Conservation (phyloP, 2,329 filamentous ascomycete genomes). For the Scedosporium dehoogii region DNA sequence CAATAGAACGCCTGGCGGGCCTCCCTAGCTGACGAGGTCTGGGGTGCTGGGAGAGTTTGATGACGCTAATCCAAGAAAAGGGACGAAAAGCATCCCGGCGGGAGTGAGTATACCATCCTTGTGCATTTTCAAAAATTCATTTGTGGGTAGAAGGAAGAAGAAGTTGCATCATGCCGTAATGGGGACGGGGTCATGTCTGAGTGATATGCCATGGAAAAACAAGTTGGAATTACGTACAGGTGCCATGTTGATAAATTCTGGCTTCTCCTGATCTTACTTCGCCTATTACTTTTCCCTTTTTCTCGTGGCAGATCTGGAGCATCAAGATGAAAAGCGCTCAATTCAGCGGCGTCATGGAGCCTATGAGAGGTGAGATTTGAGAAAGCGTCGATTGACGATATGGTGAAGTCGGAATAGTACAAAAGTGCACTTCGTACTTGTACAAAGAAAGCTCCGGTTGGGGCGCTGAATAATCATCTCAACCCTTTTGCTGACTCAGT, state of each 20-base stretch:
- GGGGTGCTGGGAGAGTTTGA: slow-evolving; percentile 47
- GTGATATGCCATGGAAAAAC: slow-evolving; percentile 35
- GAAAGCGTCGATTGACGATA: too few species aligned
- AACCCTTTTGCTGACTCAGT: neutral
- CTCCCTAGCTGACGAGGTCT: slow-evolving; percentile 58
- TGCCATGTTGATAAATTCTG: slow-evolving; percentile 33
- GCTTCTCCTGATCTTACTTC: too few species aligned
- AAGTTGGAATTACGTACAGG: slow-evolving; percentile 38
- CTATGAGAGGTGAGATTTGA: too few species aligned
- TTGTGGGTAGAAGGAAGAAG: neutral
- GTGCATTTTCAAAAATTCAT: neutral
- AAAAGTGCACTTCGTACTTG: neutral
- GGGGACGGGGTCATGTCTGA: neutral
- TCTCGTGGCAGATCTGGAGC: too few species aligned
- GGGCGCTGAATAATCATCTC: too few species aligned
- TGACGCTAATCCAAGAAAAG: slow-evolving; percentile 31
- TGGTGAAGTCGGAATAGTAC: too few species aligned
- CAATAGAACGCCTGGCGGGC: slow-evolving; percentile 76
- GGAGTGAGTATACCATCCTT: too few species aligned
- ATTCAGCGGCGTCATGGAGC: too few species aligned
- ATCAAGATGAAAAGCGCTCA: too few species aligned
- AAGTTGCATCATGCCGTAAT: neutral
- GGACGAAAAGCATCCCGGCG: neutral
- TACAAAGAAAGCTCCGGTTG: too few species aligned
- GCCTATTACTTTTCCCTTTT: too few species aligned